phyloP scores from a whole-genome alignment of 139 green algal genomes.

The Pleodorina starrii region DNA sequence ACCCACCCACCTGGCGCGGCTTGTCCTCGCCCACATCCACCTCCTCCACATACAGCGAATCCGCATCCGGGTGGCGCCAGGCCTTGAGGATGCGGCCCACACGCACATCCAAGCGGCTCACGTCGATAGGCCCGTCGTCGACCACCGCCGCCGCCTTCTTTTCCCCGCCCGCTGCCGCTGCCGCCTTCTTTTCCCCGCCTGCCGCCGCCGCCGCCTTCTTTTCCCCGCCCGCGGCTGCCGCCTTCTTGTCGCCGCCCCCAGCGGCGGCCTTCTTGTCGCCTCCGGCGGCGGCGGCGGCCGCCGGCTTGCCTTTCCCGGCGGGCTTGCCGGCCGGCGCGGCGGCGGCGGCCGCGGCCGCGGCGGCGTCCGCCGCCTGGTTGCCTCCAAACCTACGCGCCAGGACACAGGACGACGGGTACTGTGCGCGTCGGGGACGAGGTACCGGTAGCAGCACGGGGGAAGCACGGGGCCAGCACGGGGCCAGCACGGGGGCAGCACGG shows the following conservation, averaged over 20 bases:
- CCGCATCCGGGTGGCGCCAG: slow-evolving; percentile 77
- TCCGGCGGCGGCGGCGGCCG: neutral
- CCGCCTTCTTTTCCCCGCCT: neutral
- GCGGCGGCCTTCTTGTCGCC: slow-evolving; percentile 10
- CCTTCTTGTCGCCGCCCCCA: slow-evolving; percentile 4
- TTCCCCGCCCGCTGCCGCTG: neutral
- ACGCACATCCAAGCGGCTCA: slow-evolving; percentile 67
- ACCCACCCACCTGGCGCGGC: slow-evolving; percentile 67
- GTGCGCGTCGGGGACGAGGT: too few species aligned
- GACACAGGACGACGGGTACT: too few species aligned
- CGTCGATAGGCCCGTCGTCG: slow-evolving; percentile 18
- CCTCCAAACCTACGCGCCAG: slow-evolving; percentile 1
- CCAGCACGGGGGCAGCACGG: too few species aligned
- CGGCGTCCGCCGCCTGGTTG: slow-evolving; percentile 31
- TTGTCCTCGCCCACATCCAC: slow-evolving; percentile 85
- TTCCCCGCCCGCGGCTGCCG: neutral
- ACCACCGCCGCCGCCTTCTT: slow-evolving; percentile 20
- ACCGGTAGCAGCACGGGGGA: too few species aligned
- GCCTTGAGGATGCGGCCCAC: slow-evolving; percentile 69
- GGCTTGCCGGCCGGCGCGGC: neutral
- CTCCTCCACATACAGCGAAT: slow-evolving; percentile 62
- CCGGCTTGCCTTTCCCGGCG: neutral
- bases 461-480: too few species aligned
- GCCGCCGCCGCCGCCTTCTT: neutral
- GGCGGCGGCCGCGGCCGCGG: neutral